phyloP scores from a whole-genome alignment of 306 rosid species.

The Dalbergia cultrata region DNA sequence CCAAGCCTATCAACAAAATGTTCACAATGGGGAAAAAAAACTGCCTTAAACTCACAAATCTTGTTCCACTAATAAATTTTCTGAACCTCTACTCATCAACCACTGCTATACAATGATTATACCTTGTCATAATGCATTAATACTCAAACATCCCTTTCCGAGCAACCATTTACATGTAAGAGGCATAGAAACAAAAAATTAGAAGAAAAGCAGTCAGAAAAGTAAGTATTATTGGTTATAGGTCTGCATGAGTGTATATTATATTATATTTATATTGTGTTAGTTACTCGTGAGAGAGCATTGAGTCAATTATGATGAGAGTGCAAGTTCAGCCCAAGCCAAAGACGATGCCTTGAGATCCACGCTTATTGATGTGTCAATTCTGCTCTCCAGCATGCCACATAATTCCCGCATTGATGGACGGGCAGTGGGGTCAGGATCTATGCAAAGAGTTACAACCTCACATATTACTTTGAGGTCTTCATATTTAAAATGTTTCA shows the following conservation, averaged over 20 bases:
- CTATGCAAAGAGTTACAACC: constrained; percentile 75
- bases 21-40: constrained; percentile 6
- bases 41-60: constrained; percentile 26
- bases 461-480: constrained; percentile 88
- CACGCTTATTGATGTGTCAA: constrained; percentile 74
- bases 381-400: constrained; percentile 72
- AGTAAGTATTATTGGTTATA: constrained; percentile 51
- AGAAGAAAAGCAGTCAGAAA: constrained; percentile 27
- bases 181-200: constrained; percentile 11
- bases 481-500: constrained; percentile 83
- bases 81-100: constrained; percentile 29
- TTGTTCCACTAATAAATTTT: constrained; percentile 38
- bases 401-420: constrained; percentile 76
- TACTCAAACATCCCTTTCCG: constrained; percentile 45
- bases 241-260: constrained; percentile 61
- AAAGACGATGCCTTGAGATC: constrained; percentile 87
- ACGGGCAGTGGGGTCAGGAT: constrained; percentile 63
- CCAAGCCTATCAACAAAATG: not conserved
- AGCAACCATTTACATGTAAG: constrained; percentile 73
- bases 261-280: constrained; percentile 50
- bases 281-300: constrained; percentile 56
- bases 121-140: constrained; percentile 45
- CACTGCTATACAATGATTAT: constrained; percentile 66
- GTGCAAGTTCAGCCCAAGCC: constrained; percentile 99
- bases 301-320: constrained; percentile 66